Percentiles rank a stretch among this genome's conserved stretches.
Evolutionary conservation across 495 filamentous ascomycete genomes (phyloP).

Genomic region (Penicillium dipodomyicola): DNA sequence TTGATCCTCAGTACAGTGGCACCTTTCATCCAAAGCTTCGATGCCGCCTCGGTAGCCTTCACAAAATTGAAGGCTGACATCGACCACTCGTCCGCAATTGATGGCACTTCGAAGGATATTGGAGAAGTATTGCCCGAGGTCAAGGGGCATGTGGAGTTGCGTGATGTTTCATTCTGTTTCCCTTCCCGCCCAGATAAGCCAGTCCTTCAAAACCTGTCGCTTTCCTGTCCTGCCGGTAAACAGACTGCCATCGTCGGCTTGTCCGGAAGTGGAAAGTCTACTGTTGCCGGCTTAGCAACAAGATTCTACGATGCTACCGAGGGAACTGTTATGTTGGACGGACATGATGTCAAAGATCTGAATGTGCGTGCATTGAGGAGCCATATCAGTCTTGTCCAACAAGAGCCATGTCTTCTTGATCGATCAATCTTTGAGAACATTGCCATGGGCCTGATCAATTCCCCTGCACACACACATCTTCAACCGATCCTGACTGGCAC

Average conservation of each 20-base stretch:
- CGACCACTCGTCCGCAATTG: constrained; percentile 47
- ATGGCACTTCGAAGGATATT: constrained; percentile 35
- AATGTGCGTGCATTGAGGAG: constrained; percentile 56
- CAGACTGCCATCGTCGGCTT: constrained; percentile 64
- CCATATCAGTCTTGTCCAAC: constrained; percentile 59
- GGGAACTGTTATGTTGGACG: constrained; percentile 50
- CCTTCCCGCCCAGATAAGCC: constrained; percentile 54
- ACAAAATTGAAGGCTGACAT: constrained; percentile 49
- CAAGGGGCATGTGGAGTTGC: constrained; percentile 44
- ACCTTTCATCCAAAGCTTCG: constrained; percentile 58
- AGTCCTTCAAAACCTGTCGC: constrained; percentile 22
- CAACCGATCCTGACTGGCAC: constrained; percentile 21
- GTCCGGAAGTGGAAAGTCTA: constrained; percentile 69
- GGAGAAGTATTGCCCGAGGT: constrained; percentile 33
- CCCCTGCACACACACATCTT: constrained; percentile 38
- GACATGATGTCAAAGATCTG: constrained; percentile 48
- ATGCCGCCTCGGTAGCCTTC: constrained; percentile 52
- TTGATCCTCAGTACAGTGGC: constrained; percentile 61
- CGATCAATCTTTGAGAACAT: constrained; percentile 68
- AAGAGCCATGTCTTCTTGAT: constrained; percentile 61
- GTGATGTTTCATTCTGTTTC: constrained; percentile 57
- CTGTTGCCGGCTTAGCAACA: constrained; percentile 53
- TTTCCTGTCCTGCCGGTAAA: constrained; percentile 46
- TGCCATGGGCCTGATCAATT: constrained; percentile 58
- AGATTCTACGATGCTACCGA: constrained; percentile 46